phyloP scores from a whole-genome alignment of 345 rosid species.

The Trapa incisa region DNA sequence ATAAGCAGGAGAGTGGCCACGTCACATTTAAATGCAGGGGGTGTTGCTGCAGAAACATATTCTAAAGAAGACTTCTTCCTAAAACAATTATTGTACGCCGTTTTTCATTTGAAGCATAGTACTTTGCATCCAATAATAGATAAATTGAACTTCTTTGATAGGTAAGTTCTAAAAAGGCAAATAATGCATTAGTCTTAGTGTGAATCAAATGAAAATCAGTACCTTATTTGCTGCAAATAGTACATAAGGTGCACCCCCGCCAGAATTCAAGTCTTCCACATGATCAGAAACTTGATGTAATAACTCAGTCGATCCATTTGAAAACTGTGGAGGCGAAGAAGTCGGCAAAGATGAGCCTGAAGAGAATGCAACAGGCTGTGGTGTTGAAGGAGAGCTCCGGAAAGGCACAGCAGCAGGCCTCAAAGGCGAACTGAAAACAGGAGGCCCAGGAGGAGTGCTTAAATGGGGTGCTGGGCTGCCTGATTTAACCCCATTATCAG shows the following conservation, averaged over 20 bases:
- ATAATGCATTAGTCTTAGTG: not conserved
- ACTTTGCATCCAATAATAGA: not conserved
- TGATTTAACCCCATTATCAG: slow-evolving; percentile 47
- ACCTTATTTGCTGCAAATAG: slow-evolving; percentile 82
- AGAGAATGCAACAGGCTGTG: slow-evolving; percentile 80
- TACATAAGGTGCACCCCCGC: slow-evolving; percentile 45
- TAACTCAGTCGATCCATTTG: slow-evolving; percentile 50
- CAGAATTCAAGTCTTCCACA: slow-evolving; percentile 33
- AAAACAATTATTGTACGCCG: not conserved
- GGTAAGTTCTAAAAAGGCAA: not conserved
- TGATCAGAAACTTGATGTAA: slow-evolving; percentile 42
- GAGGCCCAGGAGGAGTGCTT: slow-evolving; percentile 95
- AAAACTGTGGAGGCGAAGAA: slow-evolving; percentile 64
- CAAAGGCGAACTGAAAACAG: slow-evolving; percentile 74
- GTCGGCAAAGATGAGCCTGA: slow-evolving; percentile 64
- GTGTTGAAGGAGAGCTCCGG: slow-evolving; percentile 78
- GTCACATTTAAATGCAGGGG: not conserved
- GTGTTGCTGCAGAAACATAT: not conserved
- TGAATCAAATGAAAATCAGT: slow-evolving; percentile 9
- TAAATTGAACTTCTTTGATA: not conserved
- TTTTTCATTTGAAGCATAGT: not conserved
- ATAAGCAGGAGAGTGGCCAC: not conserved
- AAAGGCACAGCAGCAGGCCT: slow-evolving; percentile 94
- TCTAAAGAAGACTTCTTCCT: not conserved
- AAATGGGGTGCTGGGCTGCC: slow-evolving; percentile 62